Percentiles rank a stretch among this genome's conserved stretches.
phyloP scores from a whole-genome alignment of 2,329 filamentous ascomycete genomes.

The Cryphonectria naterciae region DNA sequence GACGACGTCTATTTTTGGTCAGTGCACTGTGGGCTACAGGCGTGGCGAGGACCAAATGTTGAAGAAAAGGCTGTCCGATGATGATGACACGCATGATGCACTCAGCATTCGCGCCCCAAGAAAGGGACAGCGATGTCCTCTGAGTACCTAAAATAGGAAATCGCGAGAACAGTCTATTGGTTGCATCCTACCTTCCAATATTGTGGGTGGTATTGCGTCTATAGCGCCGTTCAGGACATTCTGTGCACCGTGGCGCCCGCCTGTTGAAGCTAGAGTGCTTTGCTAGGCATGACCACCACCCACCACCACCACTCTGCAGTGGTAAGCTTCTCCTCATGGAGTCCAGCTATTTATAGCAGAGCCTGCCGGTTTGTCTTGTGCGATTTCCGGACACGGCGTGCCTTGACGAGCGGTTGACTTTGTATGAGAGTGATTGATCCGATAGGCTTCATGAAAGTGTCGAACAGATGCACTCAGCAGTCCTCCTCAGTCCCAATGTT shows the following conservation, averaged over 20 bases:
- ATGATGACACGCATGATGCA: not conserved
- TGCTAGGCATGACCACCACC: not conserved
- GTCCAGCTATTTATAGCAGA: constrained; percentile 13
- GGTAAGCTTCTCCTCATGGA: not conserved
- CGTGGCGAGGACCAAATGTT: not conserved
- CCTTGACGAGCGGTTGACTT: not conserved
- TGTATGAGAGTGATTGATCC: not conserved
- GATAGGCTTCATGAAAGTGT: not conserved
- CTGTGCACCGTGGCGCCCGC: not conserved
- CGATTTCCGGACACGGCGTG: not conserved
- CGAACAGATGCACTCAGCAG: not conserved
- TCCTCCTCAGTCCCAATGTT: too few relatives aligned
- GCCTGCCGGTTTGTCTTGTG: not conserved
- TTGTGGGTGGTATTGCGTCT: constrained; percentile 1
- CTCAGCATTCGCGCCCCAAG: not conserved
- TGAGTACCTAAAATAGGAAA: constrained; percentile 14
- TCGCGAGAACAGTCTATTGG: not conserved
- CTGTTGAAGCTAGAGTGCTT: not conserved
- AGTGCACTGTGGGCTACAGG: too few relatives aligned
- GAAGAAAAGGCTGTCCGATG: not conserved
- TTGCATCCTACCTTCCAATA: constrained; percentile 7
- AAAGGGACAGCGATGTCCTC: not conserved
- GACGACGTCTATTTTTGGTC: not conserved
- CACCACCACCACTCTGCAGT: not conserved
- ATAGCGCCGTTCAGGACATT: constrained; percentile 1